Evolutionary conservation across 2,329 filamentous ascomycete species (phyloP).

Genomic region (Monosporascus sp.): DNA sequence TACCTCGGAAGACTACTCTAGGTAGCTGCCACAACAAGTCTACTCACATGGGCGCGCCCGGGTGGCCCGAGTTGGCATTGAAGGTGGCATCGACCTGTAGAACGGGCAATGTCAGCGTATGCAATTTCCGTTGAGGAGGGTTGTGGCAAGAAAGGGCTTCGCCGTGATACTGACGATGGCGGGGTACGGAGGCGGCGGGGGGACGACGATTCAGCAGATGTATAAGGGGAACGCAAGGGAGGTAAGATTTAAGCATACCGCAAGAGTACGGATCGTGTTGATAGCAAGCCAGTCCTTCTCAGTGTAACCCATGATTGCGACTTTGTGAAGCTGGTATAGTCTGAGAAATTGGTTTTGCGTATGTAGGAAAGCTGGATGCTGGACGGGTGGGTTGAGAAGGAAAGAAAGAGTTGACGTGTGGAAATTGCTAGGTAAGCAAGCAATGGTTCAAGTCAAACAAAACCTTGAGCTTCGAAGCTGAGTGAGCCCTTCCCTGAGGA

Average conservation of each 20-base stretch:
- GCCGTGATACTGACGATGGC: constrained; percentile 22
- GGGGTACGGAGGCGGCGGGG: constrained; percentile 27
- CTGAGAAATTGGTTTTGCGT: background rate
- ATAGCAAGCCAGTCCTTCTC: constrained; percentile 86
- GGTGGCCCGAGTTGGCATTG: constrained; percentile 95
- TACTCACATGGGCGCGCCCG: constrained; percentile 88
- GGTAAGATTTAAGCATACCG: constrained; percentile 59
- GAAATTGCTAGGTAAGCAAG: too few relatives aligned
- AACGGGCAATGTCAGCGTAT: constrained; percentile 14
- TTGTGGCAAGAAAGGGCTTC: constrained; percentile 6
- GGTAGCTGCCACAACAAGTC: background rate
- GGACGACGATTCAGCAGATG: background rate
- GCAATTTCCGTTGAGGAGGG: constrained; percentile 2
- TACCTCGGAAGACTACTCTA: constrained; percentile 3
- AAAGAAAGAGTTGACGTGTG: constrained; percentile 1
- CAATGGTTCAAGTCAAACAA: too few relatives aligned
- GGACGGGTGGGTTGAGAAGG: constrained; percentile 1
- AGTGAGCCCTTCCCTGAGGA: too few relatives aligned
- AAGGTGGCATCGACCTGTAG: constrained; percentile 91
- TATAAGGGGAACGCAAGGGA: constrained; percentile 8
- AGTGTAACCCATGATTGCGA: constrained; percentile 74
- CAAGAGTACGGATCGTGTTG: constrained; percentile 96
- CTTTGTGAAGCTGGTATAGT: constrained; percentile 19
- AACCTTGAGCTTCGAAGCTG: too few relatives aligned
- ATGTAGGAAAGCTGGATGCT: background rate